These are phyloP conservation scores for Pulveroboletus frians DNA, from an alignment of 768 basidiomycete species.

Conservation along the genomic window DNA sequence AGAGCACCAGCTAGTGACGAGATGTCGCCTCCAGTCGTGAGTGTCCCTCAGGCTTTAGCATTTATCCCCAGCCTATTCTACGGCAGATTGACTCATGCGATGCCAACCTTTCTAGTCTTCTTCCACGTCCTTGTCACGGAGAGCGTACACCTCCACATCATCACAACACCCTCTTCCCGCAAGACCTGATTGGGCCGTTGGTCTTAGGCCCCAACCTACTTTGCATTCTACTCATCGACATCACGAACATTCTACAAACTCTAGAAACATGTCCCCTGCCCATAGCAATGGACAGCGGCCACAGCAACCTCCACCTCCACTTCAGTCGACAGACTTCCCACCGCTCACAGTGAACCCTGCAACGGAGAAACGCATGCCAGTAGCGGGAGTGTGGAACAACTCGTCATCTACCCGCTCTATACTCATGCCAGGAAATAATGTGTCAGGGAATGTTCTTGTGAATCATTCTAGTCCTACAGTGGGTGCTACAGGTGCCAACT, in stretches of 20 bases:
- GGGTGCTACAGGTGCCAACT: slow-evolving; percentile 3
- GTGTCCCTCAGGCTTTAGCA: slow-evolving; percentile 28
- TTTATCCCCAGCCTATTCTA: not conserved
- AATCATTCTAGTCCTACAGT: slow-evolving; percentile 32
- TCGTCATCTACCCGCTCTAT: slow-evolving; percentile 47
- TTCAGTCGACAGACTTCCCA: slow-evolving; percentile 66
- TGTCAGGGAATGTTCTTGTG: slow-evolving; percentile 32
- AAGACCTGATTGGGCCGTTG: slow-evolving; percentile 87
- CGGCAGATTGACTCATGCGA: slow-evolving; percentile 7
- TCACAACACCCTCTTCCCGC: slow-evolving; percentile 77
- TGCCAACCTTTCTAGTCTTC: slow-evolving; percentile 52
- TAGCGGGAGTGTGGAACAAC: slow-evolving; percentile 70
- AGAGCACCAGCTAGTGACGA: slow-evolving; percentile 69
- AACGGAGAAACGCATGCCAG: slow-evolving; percentile 51
- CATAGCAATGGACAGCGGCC: slow-evolving; percentile 32
- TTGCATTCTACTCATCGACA: slow-evolving; percentile 51
- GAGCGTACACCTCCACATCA: slow-evolving; percentile 68
- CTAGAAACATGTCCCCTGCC: slow-evolving; percentile 38
- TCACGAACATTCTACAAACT: slow-evolving; percentile 42
- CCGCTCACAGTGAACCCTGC: slow-evolving; percentile 47
- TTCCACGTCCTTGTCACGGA: slow-evolving; percentile 72
- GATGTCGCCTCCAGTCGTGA: slow-evolving; percentile 69
- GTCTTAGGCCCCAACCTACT: slow-evolving; percentile 71
- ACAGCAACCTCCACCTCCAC: slow-evolving; percentile 35
- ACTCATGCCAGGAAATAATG: slow-evolving; percentile 39